Conservation (phyloP, 2,329 filamentous ascomycete genomes). For the Acephala macrosclerotiorum region DNA sequence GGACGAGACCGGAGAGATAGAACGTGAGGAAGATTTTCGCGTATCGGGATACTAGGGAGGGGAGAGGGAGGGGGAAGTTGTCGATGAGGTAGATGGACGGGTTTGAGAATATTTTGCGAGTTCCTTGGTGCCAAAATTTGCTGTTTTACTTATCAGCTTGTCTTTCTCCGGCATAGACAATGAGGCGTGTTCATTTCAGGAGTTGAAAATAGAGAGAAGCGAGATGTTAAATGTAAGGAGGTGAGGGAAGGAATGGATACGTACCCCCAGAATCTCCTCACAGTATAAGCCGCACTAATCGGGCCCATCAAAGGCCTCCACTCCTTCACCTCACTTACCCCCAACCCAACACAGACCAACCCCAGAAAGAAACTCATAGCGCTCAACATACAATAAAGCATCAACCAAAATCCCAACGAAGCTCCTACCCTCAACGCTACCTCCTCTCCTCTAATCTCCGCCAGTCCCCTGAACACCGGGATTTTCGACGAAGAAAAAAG, state of each 20-base stretch:
- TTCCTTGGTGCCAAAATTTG: constrained; percentile 16
- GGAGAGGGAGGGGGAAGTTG: constrained; percentile 8
- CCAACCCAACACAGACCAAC: constrained; percentile 8
- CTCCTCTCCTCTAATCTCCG: constrained; percentile 7
- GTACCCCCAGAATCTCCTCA: constrained; percentile 26
- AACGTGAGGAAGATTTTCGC: constrained; percentile 42
- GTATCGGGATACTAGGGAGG: constrained; percentile 38
- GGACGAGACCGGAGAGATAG: constrained; percentile 40
- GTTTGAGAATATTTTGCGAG: constrained; percentile 12
- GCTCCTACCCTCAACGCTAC: constrained; percentile 7
- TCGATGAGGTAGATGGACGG: constrained; percentile 12
- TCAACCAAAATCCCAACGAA: constrained; percentile 12
- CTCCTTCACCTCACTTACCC: constrained; percentile 2
- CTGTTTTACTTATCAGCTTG: neutral
- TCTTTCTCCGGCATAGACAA: neutral
- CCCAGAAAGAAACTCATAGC: neutral
- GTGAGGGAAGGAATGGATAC: constrained; percentile 5
- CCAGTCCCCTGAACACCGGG: constrained; percentile 1
- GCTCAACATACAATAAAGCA: constrained; percentile 6
- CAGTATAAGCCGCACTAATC: constrained; percentile 17
- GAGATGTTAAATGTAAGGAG: neutral
- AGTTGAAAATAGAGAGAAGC: neutral
- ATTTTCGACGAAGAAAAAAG: neutral
- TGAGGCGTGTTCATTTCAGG: neutral
- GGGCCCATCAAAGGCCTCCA: constrained; percentile 20